These are phyloP conservation scores for Pisolithus albus DNA, from an alignment of 768 basidiomycete genomes.

Conservation along the genomic window DNA sequence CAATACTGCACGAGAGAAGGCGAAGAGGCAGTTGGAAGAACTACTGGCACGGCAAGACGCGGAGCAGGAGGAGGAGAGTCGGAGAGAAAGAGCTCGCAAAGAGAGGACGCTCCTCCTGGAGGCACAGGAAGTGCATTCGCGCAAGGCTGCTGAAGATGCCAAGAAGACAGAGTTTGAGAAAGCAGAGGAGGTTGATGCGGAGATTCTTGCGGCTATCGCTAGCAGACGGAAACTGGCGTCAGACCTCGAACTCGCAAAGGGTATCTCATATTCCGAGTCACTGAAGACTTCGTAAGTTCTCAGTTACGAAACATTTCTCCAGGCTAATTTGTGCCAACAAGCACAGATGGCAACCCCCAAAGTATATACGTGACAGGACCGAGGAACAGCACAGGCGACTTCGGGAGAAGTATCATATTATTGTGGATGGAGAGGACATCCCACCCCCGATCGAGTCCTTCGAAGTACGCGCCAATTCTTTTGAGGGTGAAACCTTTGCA, in stretches of 20 bases:
- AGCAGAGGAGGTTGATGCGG: conserved; percentile 81
- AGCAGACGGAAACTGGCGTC: conserved; percentile 87
- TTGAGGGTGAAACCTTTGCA: conserved; percentile 1
- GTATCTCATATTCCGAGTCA: conserved; percentile 84
- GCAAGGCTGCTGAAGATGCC: conserved; percentile 81
- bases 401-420: conserved; percentile 88
- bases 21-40: conserved; percentile 47
- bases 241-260: conserved; percentile 88
- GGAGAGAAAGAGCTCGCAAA: conserved; percentile 67
- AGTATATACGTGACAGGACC: conserved; percentile 66
- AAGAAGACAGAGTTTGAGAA: conserved; percentile 85
- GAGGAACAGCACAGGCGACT: conserved; percentile 65
- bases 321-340: neutral
- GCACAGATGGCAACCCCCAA: conserved; percentile 81
- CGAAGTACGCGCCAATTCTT: conserved; percentile 37
- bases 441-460: conserved; percentile 93
- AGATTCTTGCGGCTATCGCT: conserved; percentile 87
- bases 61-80: conserved; percentile 71
- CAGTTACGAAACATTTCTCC: neutral
- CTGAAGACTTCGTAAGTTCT: conserved; percentile 68
- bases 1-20: conserved; percentile 46
- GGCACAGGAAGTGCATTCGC: conserved; percentile 89
- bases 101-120: conserved; percentile 86
- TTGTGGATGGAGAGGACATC: conserved; percentile 89
- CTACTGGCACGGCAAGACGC: conserved; percentile 58